Percentiles rank a stretch among this genome's conserved stretches.
Conservation (phyloP, 2,329 filamentous ascomycete genomes). For the Neonectria faginata region DNA sequence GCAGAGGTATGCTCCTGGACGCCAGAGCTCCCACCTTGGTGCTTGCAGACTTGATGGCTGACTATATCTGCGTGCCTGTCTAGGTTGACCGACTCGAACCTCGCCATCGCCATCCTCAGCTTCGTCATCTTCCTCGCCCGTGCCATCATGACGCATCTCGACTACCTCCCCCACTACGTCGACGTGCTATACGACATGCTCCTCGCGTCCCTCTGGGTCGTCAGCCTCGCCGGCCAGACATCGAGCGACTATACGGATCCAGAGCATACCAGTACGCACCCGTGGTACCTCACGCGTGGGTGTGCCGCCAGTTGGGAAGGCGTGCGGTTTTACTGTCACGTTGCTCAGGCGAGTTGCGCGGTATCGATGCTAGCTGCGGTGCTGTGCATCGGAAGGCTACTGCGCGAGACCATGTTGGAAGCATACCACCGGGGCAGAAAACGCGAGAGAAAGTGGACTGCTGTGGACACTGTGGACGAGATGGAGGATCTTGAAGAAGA, state of each 20-base stretch:
- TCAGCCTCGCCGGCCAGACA: conserved; percentile 38
- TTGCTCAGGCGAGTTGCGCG: conserved; percentile 39
- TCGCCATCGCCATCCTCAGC: conserved; percentile 48
- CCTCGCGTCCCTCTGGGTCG: conserved; percentile 45
- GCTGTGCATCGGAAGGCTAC: conserved; percentile 35
- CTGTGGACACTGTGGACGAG: neutral
- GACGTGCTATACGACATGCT: conserved; percentile 47
- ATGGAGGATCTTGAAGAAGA: conserved; percentile 15
- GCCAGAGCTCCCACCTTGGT: neutral
- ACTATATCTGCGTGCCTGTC: neutral
- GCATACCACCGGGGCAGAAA: conserved; percentile 29
- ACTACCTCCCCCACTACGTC: conserved; percentile 41
- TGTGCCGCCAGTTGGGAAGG: conserved; percentile 37
- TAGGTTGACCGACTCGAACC: conserved; percentile 46
- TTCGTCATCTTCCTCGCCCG: conserved; percentile 45
- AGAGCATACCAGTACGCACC: conserved; percentile 38
- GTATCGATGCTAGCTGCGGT: conserved; percentile 37
- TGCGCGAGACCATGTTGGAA: conserved; percentile 26
- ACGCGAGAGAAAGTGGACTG: conserved; percentile 3
- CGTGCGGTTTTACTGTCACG: conserved; percentile 33
- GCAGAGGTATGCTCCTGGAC: conserved; percentile 36
- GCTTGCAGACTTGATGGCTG: neutral
- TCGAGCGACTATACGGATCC: conserved; percentile 44
- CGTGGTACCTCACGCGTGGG: conserved; percentile 44
- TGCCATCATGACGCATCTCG: conserved; percentile 36